Conservation (phyloP, 305 asterid species). For the Solanum hybrid region DNA sequence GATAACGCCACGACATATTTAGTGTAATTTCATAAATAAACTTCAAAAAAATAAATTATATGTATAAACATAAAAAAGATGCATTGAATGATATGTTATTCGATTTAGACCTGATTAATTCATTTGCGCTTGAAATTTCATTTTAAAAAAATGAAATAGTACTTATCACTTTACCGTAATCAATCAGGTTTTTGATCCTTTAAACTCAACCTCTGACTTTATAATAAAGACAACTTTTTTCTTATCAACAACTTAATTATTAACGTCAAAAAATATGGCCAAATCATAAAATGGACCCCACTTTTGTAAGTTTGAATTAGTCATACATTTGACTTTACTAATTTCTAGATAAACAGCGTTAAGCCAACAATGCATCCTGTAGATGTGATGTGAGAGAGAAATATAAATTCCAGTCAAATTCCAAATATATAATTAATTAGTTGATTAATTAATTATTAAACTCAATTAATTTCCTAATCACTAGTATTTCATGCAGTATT, state of each 20-base stretch:
- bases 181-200: background rate
- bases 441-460: background rate
- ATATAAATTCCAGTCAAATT: background rate
- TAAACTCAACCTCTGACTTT: background rate
- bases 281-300: slow-evolving; percentile 1
- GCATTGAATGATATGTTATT: background rate
- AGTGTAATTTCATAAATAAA: too few species aligned
- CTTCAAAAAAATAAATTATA: too few species aligned
- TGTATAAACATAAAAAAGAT: too few species aligned
- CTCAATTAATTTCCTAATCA: background rate
- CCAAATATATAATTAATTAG: background rate
- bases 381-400: background rate
- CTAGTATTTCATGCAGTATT: background rate
- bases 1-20: too few species aligned
- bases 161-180: too few species aligned
- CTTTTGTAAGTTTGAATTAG: slow-evolving; percentile 9
- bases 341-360: background rate
- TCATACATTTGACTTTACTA: slow-evolving; percentile 3
- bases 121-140: too few species aligned
- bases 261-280: background rate
- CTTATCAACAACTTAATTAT: background rate
- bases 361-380: background rate
- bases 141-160: too few species aligned
- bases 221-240: background rate
- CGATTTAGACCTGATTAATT: too few species aligned